A percentile compares a stretch with the other conserved stretches of the same genome.
phyloP scores from a whole-genome alignment of 345 rosid genomes.

The rapeseed (Brassica napus) region DNA sequence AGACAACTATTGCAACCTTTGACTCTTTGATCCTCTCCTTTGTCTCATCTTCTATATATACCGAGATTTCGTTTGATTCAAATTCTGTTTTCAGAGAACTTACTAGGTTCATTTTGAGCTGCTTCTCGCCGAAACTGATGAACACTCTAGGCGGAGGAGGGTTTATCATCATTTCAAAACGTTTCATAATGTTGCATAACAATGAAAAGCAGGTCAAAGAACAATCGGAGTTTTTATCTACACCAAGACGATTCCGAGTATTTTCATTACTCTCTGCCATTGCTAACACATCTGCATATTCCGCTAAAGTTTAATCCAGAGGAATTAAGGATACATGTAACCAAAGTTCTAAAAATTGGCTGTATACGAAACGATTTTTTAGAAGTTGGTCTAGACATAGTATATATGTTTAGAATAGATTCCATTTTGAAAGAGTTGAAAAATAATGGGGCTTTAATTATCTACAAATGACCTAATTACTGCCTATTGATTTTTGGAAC shows the following conservation, averaged over 20 bases:
- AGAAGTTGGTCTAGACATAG: too few relatives aligned
- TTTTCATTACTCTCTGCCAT: constrained; percentile 18
- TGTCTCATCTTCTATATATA: not conserved
- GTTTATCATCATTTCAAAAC: not conserved
- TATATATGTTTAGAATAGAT: too few relatives aligned
- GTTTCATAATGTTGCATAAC: not conserved
- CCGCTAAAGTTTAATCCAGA: not conserved
- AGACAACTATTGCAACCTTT: constrained; percentile 3
- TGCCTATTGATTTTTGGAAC: too few relatives aligned
- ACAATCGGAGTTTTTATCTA: not conserved
- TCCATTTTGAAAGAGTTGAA: too few relatives aligned
- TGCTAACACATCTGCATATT: not conserved
- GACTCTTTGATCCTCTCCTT: not conserved
- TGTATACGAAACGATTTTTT: too few relatives aligned
- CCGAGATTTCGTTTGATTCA: not conserved
- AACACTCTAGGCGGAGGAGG: not conserved
- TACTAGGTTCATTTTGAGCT: not conserved
- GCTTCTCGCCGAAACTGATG: constrained; percentile 23
- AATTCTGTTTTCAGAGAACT: not conserved
- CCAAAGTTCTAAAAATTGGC: too few relatives aligned
- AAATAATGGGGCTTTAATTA: too few relatives aligned
- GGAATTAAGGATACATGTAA: not conserved
- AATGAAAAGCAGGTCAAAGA: not conserved
- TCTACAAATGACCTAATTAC: too few relatives aligned
- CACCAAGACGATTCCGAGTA: not conserved